phyloP scores from a whole-genome alignment of 345 rosid genomes.

The Melaleuca quinquenervia region DNA sequence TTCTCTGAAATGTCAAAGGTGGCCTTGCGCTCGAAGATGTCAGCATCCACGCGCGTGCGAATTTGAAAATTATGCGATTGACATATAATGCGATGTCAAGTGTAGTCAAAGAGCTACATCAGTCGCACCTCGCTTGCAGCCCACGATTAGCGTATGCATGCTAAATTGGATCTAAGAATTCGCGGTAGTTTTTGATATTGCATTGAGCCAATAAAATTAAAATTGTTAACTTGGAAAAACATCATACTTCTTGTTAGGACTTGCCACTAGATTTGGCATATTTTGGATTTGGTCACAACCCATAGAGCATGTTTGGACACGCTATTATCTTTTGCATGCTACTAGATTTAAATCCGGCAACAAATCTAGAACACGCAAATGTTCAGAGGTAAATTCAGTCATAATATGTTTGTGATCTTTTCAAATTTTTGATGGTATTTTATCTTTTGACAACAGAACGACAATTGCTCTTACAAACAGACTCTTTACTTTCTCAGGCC shows the following conservation, averaged over 20 bases:
- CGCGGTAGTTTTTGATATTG: background rate
- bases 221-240: background rate
- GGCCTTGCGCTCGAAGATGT: background rate
- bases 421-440: background rate
- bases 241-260: background rate
- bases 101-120: background rate
- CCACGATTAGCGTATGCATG: fast-evolving
- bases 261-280: background rate
- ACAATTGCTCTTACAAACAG: background rate
- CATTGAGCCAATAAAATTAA: background rate
- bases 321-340: background rate
- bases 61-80: background rate
- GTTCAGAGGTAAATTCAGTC: fast-evolving
- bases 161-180: background rate
- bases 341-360: background rate
- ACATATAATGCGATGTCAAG: background rate
- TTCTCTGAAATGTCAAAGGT: background rate
- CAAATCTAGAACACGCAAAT: background rate
- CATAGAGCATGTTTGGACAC: background rate
- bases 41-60: background rate
- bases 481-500: fast-evolving
- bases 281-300: fast-evolving
- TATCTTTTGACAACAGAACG: background rate
- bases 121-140: background rate
- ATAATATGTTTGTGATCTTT: background rate